Base-by-base conservation (phyloP, 176 grass and related monocot species). In the Tillandsia leiboldiana region DNA sequence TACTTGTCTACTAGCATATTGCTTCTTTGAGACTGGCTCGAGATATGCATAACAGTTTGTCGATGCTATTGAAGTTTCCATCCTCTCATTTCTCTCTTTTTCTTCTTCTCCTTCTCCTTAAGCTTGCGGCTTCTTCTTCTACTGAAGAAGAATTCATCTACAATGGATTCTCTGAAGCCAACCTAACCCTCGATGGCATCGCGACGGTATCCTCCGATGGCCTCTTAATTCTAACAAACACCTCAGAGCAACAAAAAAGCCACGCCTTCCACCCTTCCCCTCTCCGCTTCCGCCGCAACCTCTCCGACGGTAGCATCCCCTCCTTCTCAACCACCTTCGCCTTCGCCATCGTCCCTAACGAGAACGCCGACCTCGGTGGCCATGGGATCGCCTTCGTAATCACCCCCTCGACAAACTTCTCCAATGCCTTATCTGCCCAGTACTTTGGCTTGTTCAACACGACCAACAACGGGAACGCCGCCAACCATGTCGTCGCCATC, bases 141-240 rank as follows among this genome's bases (percentile, higher is more conserved):
- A 52, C 10, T 0, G 70, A 23, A 0, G 75, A 75, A 11, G 72
- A 23, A 28, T 85, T 89, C 68, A 63, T 59, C 14, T 85, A 79
- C 75, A 47, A 76, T 9, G 79, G 87, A 50, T 89, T 89, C 79
- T 9, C 51, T 7, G 75, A 72, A 12, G 26, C 54, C 33, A 63
- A 10, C 3, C 71, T 89, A 0, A 11, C 11, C 2, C 50, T 82
- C 1, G 71, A 84, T 12, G 70, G 83, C 15, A 70, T 64, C 15
- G 86, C 86, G 3, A 0, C 10, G 26, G 63, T 95, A 5, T 83
- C 64, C 10, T 4, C 73, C 11, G 12, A 26, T 3, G 87, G 84
- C 26, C 84, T 87, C 51, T 77, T 96, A 8, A 82, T 74, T 56
- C 73, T 94, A 28, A 89, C 90, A 75, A 82, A 89, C 71, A 82